Evolutionary conservation across 1,284 basidiomycete species (phyloP), one percentile per base, ranked within the genome.

Genomic region (Ceratobasidium sp.): DNA sequence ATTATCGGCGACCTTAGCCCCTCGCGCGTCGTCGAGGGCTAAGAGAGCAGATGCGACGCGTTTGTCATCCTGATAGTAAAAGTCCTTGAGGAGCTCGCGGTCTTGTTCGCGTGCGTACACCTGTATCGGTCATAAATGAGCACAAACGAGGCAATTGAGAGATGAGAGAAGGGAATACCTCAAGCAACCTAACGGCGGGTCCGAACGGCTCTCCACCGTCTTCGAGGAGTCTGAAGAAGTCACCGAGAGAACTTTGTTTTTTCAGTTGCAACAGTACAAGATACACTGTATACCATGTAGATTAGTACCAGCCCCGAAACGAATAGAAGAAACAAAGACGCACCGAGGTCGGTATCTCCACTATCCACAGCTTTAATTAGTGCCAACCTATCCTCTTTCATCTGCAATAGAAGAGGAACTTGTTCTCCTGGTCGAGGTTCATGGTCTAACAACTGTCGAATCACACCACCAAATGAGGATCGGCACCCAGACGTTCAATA

Each of bases 41-140:
- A 99, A 84, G 19, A 93, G 88, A 0, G 95, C 98, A 80, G 91
- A 96, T 80, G 99, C 97, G 7, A 95, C 92, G 56, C 97, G 87
- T 76, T 97, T 88, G 83, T 99, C 98, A 80, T 99, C 98, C 64
- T 97, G 97, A 81, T 97, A 99, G 83, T 97, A 99, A 82, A 98
- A 99, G 82, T 99, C 96, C 19, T 94, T 88, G 15, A 99, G 85
- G 88, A 99, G 92, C 77, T 96, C 95, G 59, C 92, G 86, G 81
- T 99, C 95, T 79, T 95, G 93, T 80, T 96, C 93, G 48, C 92
- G 86, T 1, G 95, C 96, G 81, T 97, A 98, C 0, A 96, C 93
- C 80, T 96, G 92, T 41, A 41, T 4, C 11, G 11, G 11, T 41
- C 11, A 41, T 11, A 11, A 45, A 97, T 86, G 9, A 97, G 83